phyloP scores from a whole-genome alignment of 2,329 filamentous ascomycete species.

The Simplicillium aogashimaense region DNA sequence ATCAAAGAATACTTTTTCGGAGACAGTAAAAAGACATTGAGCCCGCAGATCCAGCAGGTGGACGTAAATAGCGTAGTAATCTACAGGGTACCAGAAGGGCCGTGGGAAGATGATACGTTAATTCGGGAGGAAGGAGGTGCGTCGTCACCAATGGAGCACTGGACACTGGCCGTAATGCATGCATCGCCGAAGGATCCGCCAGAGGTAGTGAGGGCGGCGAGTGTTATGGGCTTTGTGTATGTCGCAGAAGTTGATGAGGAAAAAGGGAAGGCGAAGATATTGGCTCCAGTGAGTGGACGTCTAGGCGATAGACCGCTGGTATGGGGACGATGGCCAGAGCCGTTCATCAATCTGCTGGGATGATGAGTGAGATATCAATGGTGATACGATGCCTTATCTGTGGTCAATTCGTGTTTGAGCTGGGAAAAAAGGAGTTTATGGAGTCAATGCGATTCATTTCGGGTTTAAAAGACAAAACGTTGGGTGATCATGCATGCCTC shows the following conservation, averaged over 20 bases:
- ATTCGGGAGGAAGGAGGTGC: slow-evolving; percentile 48
- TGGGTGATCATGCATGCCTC: too few relatives aligned
- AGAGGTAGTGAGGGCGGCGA: slow-evolving; percentile 66
- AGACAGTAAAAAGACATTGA: slow-evolving; percentile 63
- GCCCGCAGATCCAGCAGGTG: slow-evolving; percentile 78
- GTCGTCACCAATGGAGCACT: slow-evolving; percentile 63
- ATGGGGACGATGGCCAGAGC: slow-evolving; percentile 80
- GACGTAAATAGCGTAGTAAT: slow-evolving; percentile 67
- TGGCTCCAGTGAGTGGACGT: slow-evolving; percentile 75
- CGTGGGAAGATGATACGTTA: slow-evolving; percentile 31
- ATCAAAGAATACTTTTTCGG: slow-evolving; percentile 96
- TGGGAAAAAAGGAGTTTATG: background rate
- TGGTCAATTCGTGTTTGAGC: background rate
- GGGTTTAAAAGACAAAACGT: too few relatives aligned
- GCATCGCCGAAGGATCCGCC: slow-evolving; percentile 59
- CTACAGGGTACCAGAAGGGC: slow-evolving; percentile 58
- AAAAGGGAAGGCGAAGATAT: slow-evolving; percentile 67
- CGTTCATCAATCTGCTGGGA: slow-evolving; percentile 66
- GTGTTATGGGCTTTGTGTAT: slow-evolving; percentile 87
- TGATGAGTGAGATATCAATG: slow-evolving; percentile 9
- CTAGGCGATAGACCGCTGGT: slow-evolving; percentile 73
- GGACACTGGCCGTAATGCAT: slow-evolving; percentile 76
- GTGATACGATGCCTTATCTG: background rate
- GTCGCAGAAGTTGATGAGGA: slow-evolving; percentile 85
- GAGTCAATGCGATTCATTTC: too few relatives aligned